A percentile compares a stretch with the other conserved stretches of the same genome.
Conservation (phyloP, 228 moss, liverwort and hornwort species). For the Sphagnum fallax region DNA sequence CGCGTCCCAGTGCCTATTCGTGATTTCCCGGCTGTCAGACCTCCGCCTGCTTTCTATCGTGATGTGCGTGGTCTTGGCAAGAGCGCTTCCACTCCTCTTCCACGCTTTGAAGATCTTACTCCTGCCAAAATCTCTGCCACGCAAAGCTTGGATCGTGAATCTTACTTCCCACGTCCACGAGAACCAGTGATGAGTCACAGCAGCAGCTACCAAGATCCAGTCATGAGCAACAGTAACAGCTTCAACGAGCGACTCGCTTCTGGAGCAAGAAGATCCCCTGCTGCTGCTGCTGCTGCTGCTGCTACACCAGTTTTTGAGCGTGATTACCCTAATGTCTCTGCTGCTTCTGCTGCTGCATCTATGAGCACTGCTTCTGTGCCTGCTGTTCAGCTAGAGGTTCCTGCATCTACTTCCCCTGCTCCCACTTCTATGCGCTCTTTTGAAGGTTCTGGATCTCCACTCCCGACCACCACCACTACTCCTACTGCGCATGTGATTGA, state of each 20-base stretch:
- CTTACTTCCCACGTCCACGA: not conserved
- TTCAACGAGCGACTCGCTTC: not conserved
- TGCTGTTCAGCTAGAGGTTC: not conserved
- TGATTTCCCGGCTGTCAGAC: conserved; percentile 15
- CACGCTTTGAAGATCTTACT: not conserved
- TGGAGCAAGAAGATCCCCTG: conserved; percentile 5
- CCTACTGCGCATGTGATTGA: not conserved
- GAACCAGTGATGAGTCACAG: too few relatives aligned
- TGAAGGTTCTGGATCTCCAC: not conserved
- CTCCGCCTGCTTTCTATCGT: conserved; percentile 4
- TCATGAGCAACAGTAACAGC: not conserved
- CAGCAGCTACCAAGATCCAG: not conserved
- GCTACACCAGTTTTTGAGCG: not conserved
- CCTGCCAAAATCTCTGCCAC: conserved; percentile 2
- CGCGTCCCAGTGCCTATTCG: conserved; percentile 12
- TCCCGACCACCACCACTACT: not conserved
- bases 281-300: not conserved
- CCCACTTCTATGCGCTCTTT: not conserved
- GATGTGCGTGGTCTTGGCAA: not conserved
- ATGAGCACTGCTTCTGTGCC: not conserved
- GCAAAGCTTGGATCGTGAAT: not conserved
- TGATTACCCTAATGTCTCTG: not conserved
- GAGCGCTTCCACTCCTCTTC: conserved; percentile 3
- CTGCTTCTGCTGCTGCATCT: not conserved
- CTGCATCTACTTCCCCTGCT: not conserved